Evolutionary conservation across 306 rosid genomes (phyloP).

Genomic region (Rosa chinensis): DNA sequence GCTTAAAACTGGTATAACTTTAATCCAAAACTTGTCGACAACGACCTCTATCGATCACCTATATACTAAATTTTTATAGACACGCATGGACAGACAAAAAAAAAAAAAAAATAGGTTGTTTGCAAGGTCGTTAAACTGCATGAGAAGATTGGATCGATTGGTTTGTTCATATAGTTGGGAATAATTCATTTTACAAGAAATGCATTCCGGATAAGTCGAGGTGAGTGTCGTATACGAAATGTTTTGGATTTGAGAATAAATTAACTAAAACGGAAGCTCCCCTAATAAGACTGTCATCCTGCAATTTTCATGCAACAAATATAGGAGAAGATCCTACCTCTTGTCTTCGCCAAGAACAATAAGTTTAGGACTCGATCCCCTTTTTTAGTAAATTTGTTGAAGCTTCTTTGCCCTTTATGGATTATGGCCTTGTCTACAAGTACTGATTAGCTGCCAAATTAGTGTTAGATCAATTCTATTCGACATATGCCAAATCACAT

Average conservation of each 20-base stretch:
- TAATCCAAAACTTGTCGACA: background rate
- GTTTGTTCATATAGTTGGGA: background rate
- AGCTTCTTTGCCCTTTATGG: background rate
- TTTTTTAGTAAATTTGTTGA: background rate
- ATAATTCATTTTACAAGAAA: background rate
- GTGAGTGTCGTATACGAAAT: conserved; percentile 53
- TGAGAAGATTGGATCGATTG: background rate
- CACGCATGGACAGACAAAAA: background rate
- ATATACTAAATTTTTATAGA: background rate
- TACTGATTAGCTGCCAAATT: background rate
- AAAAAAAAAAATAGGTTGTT: background rate
- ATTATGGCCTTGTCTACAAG: background rate
- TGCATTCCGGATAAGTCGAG: conserved; percentile 21
- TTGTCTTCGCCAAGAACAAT: conserved; percentile 27
- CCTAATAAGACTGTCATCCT: background rate
- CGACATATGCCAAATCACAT: background rate
- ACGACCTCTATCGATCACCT: background rate
- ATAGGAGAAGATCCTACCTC: conserved; percentile 21
- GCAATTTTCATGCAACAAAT: conserved; percentile 8
- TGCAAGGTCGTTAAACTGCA: background rate
- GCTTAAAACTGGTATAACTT: background rate
- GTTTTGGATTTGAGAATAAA: conserved; percentile 26
- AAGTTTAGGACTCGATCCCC: background rate
- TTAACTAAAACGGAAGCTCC: background rate
- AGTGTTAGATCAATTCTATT: background rate